Conservation (phyloP, 129 eudicot species). For the Flaveria linearis region DNA sequence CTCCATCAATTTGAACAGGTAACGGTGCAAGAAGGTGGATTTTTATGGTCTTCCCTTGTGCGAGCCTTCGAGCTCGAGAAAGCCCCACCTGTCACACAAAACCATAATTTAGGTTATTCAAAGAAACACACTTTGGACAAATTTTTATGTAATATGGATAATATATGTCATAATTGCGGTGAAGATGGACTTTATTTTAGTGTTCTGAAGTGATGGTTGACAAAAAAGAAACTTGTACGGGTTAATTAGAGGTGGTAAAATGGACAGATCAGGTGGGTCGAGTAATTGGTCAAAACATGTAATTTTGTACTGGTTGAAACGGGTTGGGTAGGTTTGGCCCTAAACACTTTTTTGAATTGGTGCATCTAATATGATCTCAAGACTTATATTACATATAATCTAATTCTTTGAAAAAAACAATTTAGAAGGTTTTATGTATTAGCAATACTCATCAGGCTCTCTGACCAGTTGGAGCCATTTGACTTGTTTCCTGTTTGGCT, state of each 20-base stretch:
- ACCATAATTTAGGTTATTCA: background rate
- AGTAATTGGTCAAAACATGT: background rate
- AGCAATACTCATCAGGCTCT: background rate
- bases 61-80: constrained; percentile 87
- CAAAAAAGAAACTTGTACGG: too few relatives aligned
- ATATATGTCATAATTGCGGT: background rate
- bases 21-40: constrained; percentile 74
- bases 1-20: constrained; percentile 91
- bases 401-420: too few relatives aligned
- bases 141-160: background rate
- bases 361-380: too few relatives aligned
- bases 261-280: background rate
- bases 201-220: too few relatives aligned
- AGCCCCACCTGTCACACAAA: constrained; percentile 69
- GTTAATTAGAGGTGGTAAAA: background rate
- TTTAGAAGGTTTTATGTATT: too few relatives aligned
- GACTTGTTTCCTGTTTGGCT: background rate
- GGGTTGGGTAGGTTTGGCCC: background rate
- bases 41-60: constrained; percentile 68
- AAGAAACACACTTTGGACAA: background rate
- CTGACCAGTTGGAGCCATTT: background rate
- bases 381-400: background rate
- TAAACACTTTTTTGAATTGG: background rate
- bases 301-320: background rate
- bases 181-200: too few relatives aligned